Evolutionary conservation across 2,329 filamentous ascomycete genomes (phyloP), one percentile per base, ranked within the genome.

Genomic region (Lachnellula hyalina): DNA sequence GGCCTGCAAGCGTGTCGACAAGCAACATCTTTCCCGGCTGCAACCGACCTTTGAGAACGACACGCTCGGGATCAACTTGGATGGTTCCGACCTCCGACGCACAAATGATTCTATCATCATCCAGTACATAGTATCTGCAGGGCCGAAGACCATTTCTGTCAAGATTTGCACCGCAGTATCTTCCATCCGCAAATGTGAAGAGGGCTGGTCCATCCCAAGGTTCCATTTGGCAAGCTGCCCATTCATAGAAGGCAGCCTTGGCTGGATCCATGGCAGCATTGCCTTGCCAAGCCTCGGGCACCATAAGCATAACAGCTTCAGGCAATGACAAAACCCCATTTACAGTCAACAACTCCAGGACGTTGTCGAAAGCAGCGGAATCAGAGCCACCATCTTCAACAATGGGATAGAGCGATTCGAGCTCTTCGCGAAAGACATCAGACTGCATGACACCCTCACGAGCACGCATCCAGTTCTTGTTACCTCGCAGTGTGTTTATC

Each of bases 391-490:
- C 93, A 68, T 96, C 92, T 74, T 97, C 93, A 52, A 97, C 90
- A 65, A 97, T 91, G 23, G 93, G 93, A 71, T 96, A 96, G 54
- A 97, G 83, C 65, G 80, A 76, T 73, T 96, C 91, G 15, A 97
- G 84, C 68, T 96, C 92, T 28, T 96, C 90, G 60, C 90, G 90
- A 70, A 97, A 97, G 52, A 96, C 79, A 62, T 92, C 86, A 1
- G 93, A 97, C 70, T 90, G 89, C 82, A 97, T 89, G 61, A 96
- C 86, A 73, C 93, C 93, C 76, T 97, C 93, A 69, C 93, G 86
- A 59, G 93, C 93, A 65, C 92, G 87, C 93, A 97, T 97, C 93
- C 93, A 97, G 76, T 97, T 97, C 81, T 97, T 97, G 79, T 97
- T 97, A 58, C 93, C 93, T 70, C 93, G 88, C 59, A 97, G 78